phyloP scores from a whole-genome alignment of 2,329 filamentous ascomycete species.

The Macrophomina pseudophaseolina region DNA sequence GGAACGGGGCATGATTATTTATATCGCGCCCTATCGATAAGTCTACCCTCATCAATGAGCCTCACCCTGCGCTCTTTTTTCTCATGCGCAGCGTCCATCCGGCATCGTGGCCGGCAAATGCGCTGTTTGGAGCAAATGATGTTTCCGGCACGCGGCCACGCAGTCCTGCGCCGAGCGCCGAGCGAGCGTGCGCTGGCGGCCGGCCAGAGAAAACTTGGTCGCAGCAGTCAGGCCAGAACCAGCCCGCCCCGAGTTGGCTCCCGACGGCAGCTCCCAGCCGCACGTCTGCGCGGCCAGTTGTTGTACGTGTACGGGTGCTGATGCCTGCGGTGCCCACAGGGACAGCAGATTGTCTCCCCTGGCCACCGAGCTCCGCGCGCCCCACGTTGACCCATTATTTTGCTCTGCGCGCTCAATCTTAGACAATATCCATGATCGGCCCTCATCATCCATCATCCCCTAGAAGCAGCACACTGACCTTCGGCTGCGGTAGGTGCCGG shows the following conservation, averaged over 20 bases:
- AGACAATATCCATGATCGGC: conserved; percentile 20
- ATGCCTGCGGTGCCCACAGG: conserved; percentile 1
- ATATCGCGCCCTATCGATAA: conserved; percentile 22
- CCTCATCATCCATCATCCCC: conserved; percentile 7
- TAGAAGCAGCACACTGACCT: conserved; percentile 8
- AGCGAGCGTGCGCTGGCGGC: conserved; percentile 2
- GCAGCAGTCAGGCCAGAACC: neutral
- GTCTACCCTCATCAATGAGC: neutral
- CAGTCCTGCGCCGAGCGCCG: neutral
- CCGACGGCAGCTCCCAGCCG: neutral
- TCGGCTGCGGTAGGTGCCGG: conserved; percentile 6
- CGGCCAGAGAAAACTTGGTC: neutral
- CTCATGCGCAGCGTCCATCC: neutral
- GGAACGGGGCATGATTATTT: conserved; percentile 5
- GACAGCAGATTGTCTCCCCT: conserved; percentile 11
- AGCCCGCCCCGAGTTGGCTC: conserved; percentile 1
- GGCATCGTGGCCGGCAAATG: neutral
- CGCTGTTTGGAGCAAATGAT: neutral
- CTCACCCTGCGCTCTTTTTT: neutral
- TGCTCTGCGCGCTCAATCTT: conserved; percentile 18
- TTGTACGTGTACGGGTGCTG: neutral
- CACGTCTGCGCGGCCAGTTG: conserved; percentile 4
- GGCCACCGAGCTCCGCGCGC: conserved; percentile 9
- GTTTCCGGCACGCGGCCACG: neutral
- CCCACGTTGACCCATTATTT: conserved; percentile 14